These are phyloP conservation scores for Cladorrhinum samala DNA, from an alignment of 495 filamentous ascomycete species.

Conservation along the genomic window DNA sequence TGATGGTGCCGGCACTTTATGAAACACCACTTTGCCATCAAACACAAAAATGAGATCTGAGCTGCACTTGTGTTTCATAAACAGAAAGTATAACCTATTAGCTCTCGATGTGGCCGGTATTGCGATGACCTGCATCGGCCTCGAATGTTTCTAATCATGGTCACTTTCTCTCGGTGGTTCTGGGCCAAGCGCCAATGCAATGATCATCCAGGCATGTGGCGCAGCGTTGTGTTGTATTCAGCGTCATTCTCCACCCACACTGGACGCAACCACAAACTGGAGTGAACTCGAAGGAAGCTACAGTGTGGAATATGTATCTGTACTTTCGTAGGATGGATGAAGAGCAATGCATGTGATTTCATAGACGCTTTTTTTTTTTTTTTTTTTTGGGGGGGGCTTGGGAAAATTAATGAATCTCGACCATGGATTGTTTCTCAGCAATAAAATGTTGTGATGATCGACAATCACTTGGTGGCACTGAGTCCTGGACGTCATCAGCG, in stretches of 20 bases:
- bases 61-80: background rate
- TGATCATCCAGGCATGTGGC: background rate
- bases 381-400: too few relatives aligned
- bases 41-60: background rate
- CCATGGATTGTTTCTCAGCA: too few relatives aligned
- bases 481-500: background rate
- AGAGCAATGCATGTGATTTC: too few relatives aligned
- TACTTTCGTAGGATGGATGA: too few relatives aligned
- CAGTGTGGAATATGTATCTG: too few relatives aligned
- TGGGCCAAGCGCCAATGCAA: background rate
- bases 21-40: background rate
- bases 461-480: background rate
- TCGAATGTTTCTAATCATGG: background rate
- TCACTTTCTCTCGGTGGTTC: too few relatives aligned
- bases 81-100: background rate
- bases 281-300: too few relatives aligned
- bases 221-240: too few relatives aligned
- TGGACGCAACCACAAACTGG: too few relatives aligned
- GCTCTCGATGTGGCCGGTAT: background rate
- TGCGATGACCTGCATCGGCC: background rate
- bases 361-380: too few relatives aligned
- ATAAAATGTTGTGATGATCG: background rate
- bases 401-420: too few relatives aligned
- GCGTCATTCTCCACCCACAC: too few relatives aligned
- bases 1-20: background rate